phyloP scores from a whole-genome alignment of 371 early-diverging fungal species.

The Funneliformis caledonium region DNA sequence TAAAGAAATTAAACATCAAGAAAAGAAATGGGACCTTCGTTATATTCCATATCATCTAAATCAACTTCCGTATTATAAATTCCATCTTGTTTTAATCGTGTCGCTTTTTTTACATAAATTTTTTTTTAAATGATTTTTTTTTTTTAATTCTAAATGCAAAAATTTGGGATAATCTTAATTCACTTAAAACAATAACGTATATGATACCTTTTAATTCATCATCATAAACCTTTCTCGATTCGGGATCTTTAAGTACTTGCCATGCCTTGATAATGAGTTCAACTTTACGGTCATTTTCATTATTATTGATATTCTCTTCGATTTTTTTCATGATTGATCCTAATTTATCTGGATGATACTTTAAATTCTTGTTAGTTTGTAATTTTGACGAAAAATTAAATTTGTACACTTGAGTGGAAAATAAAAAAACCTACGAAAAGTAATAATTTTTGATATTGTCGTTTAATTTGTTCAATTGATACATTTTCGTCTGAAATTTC shows the following conservation, averaged over 20 bases:
- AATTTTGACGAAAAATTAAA: not conserved
- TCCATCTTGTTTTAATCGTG: not conserved
- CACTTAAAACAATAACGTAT: not conserved
- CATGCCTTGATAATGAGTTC: constrained; percentile 56
- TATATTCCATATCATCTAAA: constrained; percentile 44
- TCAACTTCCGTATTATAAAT: constrained; percentile 43
- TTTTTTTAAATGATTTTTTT: not conserved
- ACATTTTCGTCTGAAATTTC: constrained; percentile 49
- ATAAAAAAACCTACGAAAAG: constrained; percentile 46
- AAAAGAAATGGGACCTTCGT: constrained; percentile 45
- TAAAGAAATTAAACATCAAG: no score
- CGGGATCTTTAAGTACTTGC: constrained; percentile 49
- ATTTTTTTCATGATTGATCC: not conserved
- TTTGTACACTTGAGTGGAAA: not conserved
- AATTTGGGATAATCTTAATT: not conserved
- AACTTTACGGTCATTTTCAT: constrained; percentile 21
- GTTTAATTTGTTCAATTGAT: constrained; percentile 52
- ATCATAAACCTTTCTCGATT: constrained; percentile 52
- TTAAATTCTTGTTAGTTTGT: not conserved
- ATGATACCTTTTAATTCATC: constrained; percentile 49
- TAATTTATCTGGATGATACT: constrained; percentile 61
- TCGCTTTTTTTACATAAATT: not conserved
- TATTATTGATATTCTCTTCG: not conserved
- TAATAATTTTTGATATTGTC: constrained; percentile 55
- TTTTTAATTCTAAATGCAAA: not conserved